Base-by-base conservation (phyloP, 2,329 filamentous ascomycete species). In the Allantophomopsis cytisporea region DNA sequence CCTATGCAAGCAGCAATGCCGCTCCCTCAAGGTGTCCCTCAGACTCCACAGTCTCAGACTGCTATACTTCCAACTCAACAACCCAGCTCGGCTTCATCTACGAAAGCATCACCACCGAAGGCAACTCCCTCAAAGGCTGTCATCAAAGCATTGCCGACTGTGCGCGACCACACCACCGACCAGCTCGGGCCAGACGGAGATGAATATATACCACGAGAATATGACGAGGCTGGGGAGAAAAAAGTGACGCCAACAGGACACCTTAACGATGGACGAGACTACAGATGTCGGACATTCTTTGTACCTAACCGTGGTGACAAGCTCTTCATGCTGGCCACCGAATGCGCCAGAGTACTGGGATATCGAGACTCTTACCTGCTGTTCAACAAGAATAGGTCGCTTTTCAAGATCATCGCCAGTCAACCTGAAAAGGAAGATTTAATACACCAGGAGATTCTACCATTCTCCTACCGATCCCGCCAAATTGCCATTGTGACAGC, bases 401-500 rank as follows among this genome's bases (percentile, higher is more conserved):
- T 98, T 7, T 94, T 76, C 69, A 98, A 98, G 63, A 98, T 98
- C 55, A 98, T 98, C 52, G 89, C 89, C 41, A 93, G 83, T 45
- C 89, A 96, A 58, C 69, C 81, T 20, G 91, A 98, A 58, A 98
- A 98, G 68, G 91, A 98, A 58, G 87, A 96, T 54, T 69, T 98
- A 13, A 94, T 98, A 37, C 71, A 80, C 46, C 88, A 96, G 63
- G 91, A 96, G 54, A 93, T 96, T 42, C 66, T 98, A 15, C 91
- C 91, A 0, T 98, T 96, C 60, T 95, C 89, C 4, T 98, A 98
- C 59, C 78, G 91, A 35, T 98, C 91, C n/a, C 78, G 91, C 38
- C 91, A 98, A 61, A 98, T 98, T 50, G 91, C 91, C 38, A 95
- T 98, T 45, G 91, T 98, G 34, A 96, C 91, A 1, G 91, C 91